These are phyloP conservation scores for Ceratocystis ficicola DNA, from an alignment of 2,329 filamentous ascomycete species.

Conservation along the genomic window DNA sequence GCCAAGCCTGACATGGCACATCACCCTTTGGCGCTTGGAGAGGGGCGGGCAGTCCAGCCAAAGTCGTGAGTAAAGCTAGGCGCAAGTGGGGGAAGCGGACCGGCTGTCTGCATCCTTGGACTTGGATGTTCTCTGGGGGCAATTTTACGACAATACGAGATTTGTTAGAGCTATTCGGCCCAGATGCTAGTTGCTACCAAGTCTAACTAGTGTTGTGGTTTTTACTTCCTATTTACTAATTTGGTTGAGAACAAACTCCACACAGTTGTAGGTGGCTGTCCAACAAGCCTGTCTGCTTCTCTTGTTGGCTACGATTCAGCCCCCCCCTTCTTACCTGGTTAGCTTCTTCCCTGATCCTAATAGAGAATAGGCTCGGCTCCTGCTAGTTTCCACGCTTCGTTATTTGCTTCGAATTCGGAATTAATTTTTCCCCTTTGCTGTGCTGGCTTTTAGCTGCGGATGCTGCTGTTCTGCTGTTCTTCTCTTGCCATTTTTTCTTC, in stretches of 20 bases:
- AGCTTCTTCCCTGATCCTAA: background rate
- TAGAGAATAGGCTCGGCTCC: background rate
- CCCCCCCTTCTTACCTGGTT: background rate
- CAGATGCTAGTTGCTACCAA: too few species aligned
- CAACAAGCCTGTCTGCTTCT: background rate
- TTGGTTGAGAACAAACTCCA: too few species aligned
- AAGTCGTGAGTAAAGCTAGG: too few species aligned
- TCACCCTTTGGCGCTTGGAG: too few species aligned
- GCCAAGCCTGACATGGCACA: too few species aligned
- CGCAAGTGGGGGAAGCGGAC: background rate
- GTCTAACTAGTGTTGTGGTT: too few species aligned
- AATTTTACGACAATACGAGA: background rate
- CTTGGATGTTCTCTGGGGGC: background rate
- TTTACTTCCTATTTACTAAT: too few species aligned
- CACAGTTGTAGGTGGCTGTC: background rate
- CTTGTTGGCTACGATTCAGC: background rate
- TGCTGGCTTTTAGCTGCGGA: conserved; percentile 1
- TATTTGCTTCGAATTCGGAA: background rate
- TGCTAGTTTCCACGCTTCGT: background rate
- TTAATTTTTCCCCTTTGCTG: background rate
- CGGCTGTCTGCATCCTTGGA: background rate
- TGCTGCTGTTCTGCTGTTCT: background rate
- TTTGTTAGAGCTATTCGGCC: background rate
- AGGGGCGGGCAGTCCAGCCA: too few species aligned
- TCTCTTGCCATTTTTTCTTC: background rate